These are phyloP conservation scores for Epichloe uncinata DNA, from an alignment of 2,329 filamentous ascomycete genomes.

Conservation along the genomic window DNA sequence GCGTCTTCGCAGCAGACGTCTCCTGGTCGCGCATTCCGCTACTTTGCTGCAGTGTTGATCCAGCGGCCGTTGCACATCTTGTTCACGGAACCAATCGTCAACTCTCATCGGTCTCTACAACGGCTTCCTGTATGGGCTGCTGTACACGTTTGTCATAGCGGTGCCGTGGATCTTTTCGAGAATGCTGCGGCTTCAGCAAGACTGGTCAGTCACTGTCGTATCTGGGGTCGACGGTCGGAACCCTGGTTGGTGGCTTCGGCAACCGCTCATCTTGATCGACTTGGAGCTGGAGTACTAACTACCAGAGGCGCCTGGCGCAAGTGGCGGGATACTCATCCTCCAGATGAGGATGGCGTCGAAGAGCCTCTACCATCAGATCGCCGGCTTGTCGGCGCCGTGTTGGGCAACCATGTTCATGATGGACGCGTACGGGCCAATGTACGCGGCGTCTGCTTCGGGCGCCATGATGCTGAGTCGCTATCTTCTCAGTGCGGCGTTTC, in stretches of 20 bases:
- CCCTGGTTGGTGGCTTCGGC: too few relatives aligned
- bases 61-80: too few relatives aligned
- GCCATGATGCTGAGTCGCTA: conserved; percentile 24
- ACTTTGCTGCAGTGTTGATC: conserved; percentile 19
- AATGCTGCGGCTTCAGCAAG: too few relatives aligned
- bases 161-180: too few relatives aligned
- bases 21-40: conserved; percentile 12
- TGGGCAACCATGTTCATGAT: conserved; percentile 28
- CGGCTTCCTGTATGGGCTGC: too few relatives aligned
- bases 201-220: too few relatives aligned
- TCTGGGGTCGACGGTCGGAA: too few relatives aligned
- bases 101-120: too few relatives aligned
- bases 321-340: conserved; percentile 24
- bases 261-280: too few relatives aligned
- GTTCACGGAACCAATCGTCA: too few relatives aligned
- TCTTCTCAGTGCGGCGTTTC: conserved; percentile 46
- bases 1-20: conserved; percentile 14
- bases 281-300: too few relatives aligned
- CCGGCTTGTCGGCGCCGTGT: conserved; percentile 45
- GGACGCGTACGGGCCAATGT: conserved; percentile 16
- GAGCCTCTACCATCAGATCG: conserved; percentile 50
- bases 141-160: too few relatives aligned
- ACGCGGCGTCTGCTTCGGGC: conserved; percentile 15
- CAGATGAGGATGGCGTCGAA: conserved; percentile 24
- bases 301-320: conserved; percentile 10